phyloP scores from a whole-genome alignment of 1,284 basidiomycete species.

The Pseudozyma sp. region DNA sequence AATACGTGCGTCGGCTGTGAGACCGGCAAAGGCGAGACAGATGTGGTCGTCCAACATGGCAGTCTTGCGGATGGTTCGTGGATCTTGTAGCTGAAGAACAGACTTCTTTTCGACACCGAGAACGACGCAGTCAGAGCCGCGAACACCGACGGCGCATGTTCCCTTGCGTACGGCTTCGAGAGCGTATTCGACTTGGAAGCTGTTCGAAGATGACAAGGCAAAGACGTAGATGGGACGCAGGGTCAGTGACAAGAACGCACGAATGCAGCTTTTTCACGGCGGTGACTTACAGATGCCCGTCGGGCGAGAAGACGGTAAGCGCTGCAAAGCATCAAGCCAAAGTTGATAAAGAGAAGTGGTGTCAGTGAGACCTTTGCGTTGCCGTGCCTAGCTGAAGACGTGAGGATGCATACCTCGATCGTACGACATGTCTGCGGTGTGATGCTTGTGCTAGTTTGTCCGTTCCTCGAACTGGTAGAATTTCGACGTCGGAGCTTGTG shows the following conservation, averaged over 20 bases:
- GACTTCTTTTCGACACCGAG: conserved; percentile 99
- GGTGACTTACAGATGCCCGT: conserved; percentile 78
- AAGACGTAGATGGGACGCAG: not conserved
- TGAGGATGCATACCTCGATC: conserved; percentile 50
- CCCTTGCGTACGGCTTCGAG: conserved; percentile 96
- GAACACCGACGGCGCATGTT: conserved; percentile 96
- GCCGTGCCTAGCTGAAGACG: too few species aligned
- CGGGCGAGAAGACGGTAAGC: conserved; percentile 92
- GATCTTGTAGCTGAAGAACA: conserved; percentile 95
- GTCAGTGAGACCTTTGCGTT: not conserved
- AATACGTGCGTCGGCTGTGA: conserved; percentile 97
- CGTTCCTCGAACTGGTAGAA: not conserved
- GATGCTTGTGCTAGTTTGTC: not conserved
- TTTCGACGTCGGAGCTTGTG: not conserved
- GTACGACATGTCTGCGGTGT: conserved; percentile 50
- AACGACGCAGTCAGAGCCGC: conserved; percentile 93
- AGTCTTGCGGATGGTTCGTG: conserved; percentile 95
- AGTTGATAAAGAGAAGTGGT: not conserved
- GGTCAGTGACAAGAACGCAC: not conserved
- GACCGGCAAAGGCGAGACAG: conserved; percentile 95
- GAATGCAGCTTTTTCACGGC: not conserved
- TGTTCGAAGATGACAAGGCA: not conserved
- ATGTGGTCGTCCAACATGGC: conserved; percentile 99
- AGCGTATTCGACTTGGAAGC: conserved; percentile 92
- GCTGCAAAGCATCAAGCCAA: conserved; percentile 70